Evolutionary conservation across 2,329 filamentous ascomycete genomes (phyloP).

Genomic region (Metarhizium robertsii): DNA sequence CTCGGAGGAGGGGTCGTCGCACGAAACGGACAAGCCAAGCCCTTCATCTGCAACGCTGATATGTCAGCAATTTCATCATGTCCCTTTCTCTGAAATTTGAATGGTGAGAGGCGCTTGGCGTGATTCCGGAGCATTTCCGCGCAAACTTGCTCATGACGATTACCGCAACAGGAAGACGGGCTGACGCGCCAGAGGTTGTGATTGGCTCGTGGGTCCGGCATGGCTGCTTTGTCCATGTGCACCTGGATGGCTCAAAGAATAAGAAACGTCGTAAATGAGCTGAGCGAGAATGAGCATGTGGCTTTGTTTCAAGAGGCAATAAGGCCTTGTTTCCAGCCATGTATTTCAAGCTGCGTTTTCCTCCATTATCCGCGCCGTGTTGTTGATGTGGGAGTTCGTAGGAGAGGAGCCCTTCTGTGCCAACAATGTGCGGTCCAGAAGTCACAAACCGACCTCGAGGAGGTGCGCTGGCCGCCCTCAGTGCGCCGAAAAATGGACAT

Average conservation of each 20-base stretch:
- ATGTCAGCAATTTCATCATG: not conserved
- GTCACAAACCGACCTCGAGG: conserved; percentile 30
- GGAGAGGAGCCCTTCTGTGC: not conserved
- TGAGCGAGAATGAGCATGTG: conserved; percentile 5
- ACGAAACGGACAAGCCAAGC: no score
- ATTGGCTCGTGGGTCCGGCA: conserved; percentile 7
- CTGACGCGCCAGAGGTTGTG: no score
- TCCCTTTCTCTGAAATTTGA: not conserved
- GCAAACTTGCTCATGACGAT: conserved; percentile 26
- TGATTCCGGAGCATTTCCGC: conserved; percentile 18
- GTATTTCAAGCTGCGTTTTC: not conserved
- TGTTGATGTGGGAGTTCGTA: not conserved
- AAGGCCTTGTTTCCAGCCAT: not conserved
- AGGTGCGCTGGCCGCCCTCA: conserved; percentile 36
- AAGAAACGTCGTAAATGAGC: not conserved
- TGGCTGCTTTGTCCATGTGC: not conserved
- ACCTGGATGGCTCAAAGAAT: conserved; percentile 1
- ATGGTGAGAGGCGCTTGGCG: not conserved
- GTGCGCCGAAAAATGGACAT: conserved; percentile 13
- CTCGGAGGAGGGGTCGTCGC: no score
- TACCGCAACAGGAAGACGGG: conserved; percentile 8
- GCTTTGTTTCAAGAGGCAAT: not conserved
- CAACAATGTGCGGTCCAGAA: conserved; percentile 35
- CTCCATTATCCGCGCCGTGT: not conserved
- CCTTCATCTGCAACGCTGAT: not conserved